A percentile compares a stretch with the other conserved stretches of the same genome.
These are phyloP conservation scores for Thamnidium elegans DNA, from an alignment of 192 early-diverging fungal genomes.

Conservation along the genomic window DNA sequence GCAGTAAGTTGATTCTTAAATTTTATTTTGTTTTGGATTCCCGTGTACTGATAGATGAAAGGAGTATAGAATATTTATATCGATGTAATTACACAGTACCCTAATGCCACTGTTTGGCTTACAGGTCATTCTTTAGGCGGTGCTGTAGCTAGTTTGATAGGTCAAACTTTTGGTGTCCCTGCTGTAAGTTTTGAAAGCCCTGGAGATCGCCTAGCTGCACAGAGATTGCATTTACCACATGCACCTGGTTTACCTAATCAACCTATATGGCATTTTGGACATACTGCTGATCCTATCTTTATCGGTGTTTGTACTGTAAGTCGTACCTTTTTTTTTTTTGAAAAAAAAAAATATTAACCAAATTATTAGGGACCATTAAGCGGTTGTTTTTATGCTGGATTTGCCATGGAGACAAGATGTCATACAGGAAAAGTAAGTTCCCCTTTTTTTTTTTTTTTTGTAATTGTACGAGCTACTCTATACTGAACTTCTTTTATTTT, in stretches of 20 bases:
- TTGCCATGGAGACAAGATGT: conserved; percentile 47
- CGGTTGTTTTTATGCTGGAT: conserved; percentile 39
- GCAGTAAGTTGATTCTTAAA: conserved; percentile 33
- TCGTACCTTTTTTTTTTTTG: conserved; percentile 40
- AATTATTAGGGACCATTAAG: conserved; percentile 38
- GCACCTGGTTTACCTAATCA: conserved; percentile 56
- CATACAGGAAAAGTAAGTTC: conserved; percentile 44
- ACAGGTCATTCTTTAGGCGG: conserved; percentile 90
- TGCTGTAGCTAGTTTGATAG: conserved; percentile 68
- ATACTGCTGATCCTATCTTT: conserved; percentile 90
- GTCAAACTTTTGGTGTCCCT: conserved; percentile 81
- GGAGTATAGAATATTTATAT: conserved; percentile 58
- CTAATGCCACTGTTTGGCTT: conserved; percentile 69
- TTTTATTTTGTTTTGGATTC: neutral
- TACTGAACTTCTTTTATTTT: neutral
- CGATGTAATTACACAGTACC: conserved; percentile 63
- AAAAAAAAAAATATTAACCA: conserved; percentile 66
- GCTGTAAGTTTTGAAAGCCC: conserved; percentile 81
- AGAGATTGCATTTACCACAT: conserved; percentile 73
- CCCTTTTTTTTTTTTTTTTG: too few relatives aligned
- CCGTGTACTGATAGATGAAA: neutral
- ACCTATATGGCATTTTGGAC: conserved; percentile 90
- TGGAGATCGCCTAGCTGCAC: conserved; percentile 76
- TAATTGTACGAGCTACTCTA: too few relatives aligned
- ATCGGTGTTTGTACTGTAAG: conserved; percentile 71